Conservation (phyloP, 2,329 filamentous ascomycete species). For the Microthyrium microscopicum region DNA sequence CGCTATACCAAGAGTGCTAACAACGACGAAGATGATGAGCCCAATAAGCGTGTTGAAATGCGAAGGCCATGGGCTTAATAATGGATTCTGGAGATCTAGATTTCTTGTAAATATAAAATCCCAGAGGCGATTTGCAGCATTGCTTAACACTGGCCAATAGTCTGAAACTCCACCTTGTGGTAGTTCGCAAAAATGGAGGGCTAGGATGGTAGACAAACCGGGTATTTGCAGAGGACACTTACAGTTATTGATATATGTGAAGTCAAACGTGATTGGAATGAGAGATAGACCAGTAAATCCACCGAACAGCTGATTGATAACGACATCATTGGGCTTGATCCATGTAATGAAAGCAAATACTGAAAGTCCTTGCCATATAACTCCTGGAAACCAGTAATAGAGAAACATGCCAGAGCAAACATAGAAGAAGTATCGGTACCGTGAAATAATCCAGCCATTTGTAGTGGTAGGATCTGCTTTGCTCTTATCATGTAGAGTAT, state of each 20-base stretch:
- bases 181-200: too few species aligned
- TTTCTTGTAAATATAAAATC: too few species aligned
- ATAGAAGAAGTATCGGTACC: conserved; percentile 45
- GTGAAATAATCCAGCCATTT: conserved; percentile 47
- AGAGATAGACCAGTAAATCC: conserved; percentile 12
- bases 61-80: too few species aligned
- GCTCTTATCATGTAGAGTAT: conserved; percentile 53
- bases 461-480: conserved; percentile 37
- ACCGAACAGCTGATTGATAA: conserved; percentile 15
- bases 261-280: conserved; percentile 14
- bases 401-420: conserved; percentile 11
- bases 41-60: too few species aligned
- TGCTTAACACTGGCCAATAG: too few species aligned
- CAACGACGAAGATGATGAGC: too few species aligned
- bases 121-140: too few species aligned
- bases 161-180: too few species aligned
- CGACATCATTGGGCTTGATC: too few species aligned
- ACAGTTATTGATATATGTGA: conserved; percentile 21
- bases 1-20: too few species aligned
- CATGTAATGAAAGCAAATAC: conserved; percentile 56
- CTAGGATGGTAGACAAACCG: too few species aligned
- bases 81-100: too few species aligned
- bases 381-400: conserved; percentile 53
- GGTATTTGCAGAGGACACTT: not conserved
- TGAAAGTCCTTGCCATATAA: conserved; percentile 51